These are phyloP conservation scores for Aurinia saxatilis DNA, from an alignment of 345 rosid genomes.

Conservation along the genomic window DNA sequence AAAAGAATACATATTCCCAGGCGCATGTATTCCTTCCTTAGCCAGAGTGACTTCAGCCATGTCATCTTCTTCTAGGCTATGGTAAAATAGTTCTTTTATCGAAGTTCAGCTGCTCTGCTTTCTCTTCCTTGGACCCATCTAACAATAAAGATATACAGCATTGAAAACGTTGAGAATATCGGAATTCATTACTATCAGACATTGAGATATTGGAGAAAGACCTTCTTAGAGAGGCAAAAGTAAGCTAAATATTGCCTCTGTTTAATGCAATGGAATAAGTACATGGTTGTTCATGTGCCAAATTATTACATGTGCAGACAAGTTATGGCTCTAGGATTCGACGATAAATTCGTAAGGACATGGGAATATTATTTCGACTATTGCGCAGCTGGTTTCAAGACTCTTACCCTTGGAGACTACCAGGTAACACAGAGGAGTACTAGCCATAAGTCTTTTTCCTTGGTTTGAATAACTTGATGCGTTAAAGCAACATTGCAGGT, in stretches of 20 bases:
- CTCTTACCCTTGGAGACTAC: slow-evolving; percentile 52
- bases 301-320: slow-evolving; percentile 35
- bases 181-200: slow-evolving; percentile 78
- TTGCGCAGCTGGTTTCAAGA: slow-evolving; percentile 70
- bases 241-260: slow-evolving; percentile 5
- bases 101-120: background rate
- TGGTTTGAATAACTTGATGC: background rate
- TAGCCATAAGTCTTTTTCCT: background rate
- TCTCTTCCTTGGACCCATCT: background rate
- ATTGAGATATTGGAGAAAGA: slow-evolving; percentile 58
- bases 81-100: slow-evolving; percentile 31
- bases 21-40: slow-evolving; percentile 73
- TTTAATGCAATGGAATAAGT: no score
- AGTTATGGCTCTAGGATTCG: slow-evolving; percentile 53
- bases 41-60: slow-evolving; percentile 64
- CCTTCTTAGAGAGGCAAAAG: slow-evolving; percentile 58
- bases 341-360: slow-evolving; percentile 65
- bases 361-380: slow-evolving; percentile 91
- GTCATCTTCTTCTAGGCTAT: slow-evolving; percentile 56
- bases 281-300: no score
- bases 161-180: slow-evolving; percentile 72
- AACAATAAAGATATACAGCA: slow-evolving; percentile 26
- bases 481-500: slow-evolving; percentile 23
- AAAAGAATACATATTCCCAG: slow-evolving; percentile 80
- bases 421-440: slow-evolving; percentile 34